Base-by-base conservation (phyloP, 2,329 filamentous ascomycete species). In the Diaporthe caulivora region DNA sequence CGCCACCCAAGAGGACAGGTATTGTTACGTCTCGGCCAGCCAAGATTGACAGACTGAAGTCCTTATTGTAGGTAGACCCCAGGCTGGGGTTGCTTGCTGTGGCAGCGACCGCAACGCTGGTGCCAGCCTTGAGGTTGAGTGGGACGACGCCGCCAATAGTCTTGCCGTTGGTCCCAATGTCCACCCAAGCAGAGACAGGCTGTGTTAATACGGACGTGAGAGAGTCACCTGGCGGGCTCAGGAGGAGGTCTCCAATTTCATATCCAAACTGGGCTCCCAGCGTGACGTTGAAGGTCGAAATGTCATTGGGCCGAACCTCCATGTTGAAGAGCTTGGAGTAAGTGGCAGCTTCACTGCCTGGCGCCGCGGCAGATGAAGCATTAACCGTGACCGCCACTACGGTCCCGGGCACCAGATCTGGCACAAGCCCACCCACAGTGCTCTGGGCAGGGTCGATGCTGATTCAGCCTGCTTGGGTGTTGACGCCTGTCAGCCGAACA, bases 1-100 rank as follows among this genome's bases (percentile, higher is more conserved):
- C 65, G 11, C 24, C 37, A 6, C 65, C 65, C 10, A 42, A 1
- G 8, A 69, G 24, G 8, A 69, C 65, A 31, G 65, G 65, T 8
- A 69, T 37, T 69, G 18, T 44, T 21, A 69, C 34, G 13, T 24
- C 18, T 31, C 21, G 4, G 4, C 65, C 65, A 9, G 65, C 65
- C 37, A 29, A 6, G 49, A 69, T 37, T 42, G 29, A 17, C 3
- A 69, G 49, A 21, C 47, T 69, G 37, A 31, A 69, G n/a, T 44
- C 34, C 34, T 69, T 69, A 10, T 18, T 42, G 53, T 69, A 69
- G 15, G 65, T 44, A 31, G 49, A 69, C 15, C n/a, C 65, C 34
- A 69, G 37, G 13, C 10, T 44, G 6, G 65, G 65, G 24, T 69
- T 37, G 37, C 42, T 3, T 0, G 13, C 49, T 18, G 21, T 55